Conservation (phyloP, 2,329 filamentous ascomycete species). For the Dothistroma septosporum region DNA sequence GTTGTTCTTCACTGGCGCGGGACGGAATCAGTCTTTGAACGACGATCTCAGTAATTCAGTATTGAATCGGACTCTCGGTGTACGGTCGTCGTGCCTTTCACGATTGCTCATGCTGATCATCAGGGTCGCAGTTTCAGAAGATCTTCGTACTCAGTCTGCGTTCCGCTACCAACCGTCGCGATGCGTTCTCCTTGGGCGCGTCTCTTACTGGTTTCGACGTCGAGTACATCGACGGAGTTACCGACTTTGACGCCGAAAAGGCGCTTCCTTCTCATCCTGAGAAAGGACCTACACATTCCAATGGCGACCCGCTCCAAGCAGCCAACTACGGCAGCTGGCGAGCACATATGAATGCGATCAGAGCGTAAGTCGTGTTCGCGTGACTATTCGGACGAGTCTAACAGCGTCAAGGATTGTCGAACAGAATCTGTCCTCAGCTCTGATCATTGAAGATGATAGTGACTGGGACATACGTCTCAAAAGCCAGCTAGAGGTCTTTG, state of each 20-base stretch:
- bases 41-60: too few relatives aligned
- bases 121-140: conserved; percentile 42
- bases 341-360: conserved; percentile 16
- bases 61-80: too few relatives aligned
- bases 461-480: conserved; percentile 43
- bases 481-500: conserved; percentile 33
- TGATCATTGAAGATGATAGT: conserved; percentile 43
- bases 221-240: conserved; percentile 41
- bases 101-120: too few relatives aligned
- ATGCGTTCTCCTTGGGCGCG: conserved; percentile 47
- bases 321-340: conserved; percentile 13
- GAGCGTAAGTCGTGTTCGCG: conserved; percentile 14
- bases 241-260: conserved; percentile 26
- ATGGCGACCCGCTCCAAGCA: not conserved
- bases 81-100: too few relatives aligned
- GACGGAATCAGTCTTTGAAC: too few relatives aligned
- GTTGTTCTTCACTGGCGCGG: too few relatives aligned
- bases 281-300: not conserved
- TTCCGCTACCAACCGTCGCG: conserved; percentile 47
- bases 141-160: conserved; percentile 51
- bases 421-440: conserved; percentile 35
- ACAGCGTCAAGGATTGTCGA: conserved; percentile 14
- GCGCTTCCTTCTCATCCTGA: conserved; percentile 30
- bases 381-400: not conserved
- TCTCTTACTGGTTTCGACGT: conserved; percentile 44